Conservation (phyloP, 345 rosid species). For the Populus pruinosa region DNA sequence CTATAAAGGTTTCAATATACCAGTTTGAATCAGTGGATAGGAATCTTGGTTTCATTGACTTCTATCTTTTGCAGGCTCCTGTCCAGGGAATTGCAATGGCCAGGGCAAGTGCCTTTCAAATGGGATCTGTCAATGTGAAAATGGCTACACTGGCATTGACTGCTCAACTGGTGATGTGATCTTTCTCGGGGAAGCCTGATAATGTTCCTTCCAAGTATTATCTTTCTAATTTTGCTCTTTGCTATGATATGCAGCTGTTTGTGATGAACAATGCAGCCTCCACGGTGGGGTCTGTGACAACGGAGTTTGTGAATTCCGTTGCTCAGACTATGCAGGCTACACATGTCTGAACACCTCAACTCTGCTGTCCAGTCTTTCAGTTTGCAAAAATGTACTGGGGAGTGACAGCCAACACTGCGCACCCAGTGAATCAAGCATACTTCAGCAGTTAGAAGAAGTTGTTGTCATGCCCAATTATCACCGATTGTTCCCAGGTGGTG, state of each 20-base stretch:
- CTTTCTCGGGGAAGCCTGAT: not conserved
- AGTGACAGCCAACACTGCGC: conserved; percentile 91
- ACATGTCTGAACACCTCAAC: conserved; percentile 92
- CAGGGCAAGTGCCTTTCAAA: conserved; percentile 73
- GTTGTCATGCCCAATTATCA: conserved; percentile 96
- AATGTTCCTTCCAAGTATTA: not conserved
- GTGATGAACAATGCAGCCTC: conserved; percentile 97
- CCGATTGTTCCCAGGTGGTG: conserved; percentile 80
- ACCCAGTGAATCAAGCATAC: conserved; percentile 82
- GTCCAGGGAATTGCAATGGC: conserved; percentile 77
- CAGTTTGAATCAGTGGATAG: not conserved
- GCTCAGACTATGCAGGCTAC: conserved; percentile 99
- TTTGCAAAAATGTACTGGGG: conserved; percentile 81
- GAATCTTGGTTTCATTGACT: not conserved
- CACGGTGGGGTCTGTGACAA: conserved; percentile 99
- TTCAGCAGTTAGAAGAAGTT: conserved; percentile 96
- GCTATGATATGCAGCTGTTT: conserved; percentile 58
- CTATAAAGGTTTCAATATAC: conserved; percentile 2
- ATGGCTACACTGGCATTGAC: conserved; percentile 84
- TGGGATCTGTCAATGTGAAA: conserved; percentile 72
- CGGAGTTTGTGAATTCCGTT: conserved; percentile 96
- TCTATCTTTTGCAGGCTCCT: conserved; percentile 51
- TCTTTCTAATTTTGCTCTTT: conserved; percentile 6
- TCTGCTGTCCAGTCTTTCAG: conserved; percentile 76
- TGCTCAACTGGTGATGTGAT: conserved; percentile 81